Conservation (phyloP, 441 rosid genomes). For the Geranium incanum region DNA sequence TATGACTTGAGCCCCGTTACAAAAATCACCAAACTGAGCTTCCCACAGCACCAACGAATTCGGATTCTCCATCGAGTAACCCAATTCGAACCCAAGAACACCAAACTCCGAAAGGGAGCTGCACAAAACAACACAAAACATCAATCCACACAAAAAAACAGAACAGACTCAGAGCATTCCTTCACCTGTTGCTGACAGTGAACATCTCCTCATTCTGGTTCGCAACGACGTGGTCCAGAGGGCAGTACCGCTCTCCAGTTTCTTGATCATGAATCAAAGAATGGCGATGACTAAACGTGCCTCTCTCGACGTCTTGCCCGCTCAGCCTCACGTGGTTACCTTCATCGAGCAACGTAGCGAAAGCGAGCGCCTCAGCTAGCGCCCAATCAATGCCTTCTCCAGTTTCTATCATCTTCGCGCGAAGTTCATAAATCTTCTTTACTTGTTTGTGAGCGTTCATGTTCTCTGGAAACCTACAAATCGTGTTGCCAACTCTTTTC, state of each 20-base stretch:
- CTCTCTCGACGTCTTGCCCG: constrained; percentile 98
- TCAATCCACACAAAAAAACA: constrained; percentile 8
- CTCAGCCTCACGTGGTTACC: constrained; percentile 98
- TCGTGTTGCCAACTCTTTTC: constrained; percentile 24
- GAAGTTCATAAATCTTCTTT: constrained; percentile 76
- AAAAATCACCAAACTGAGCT: constrained; percentile 94
- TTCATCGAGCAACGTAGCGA: constrained; percentile 80
- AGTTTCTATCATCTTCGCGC: constrained; percentile 82
- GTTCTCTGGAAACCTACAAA: constrained; percentile 20
- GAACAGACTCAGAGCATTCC: not conserved
- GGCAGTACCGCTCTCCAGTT: constrained; percentile 80
- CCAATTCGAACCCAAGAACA: constrained; percentile 94
- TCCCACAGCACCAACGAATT: constrained; percentile 90
- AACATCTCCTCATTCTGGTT: constrained; percentile 94
- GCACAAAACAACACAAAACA: constrained; percentile 22
- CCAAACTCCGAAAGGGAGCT: constrained; percentile 96
- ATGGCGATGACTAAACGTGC: constrained; percentile 95
- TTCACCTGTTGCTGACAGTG: constrained; percentile 94
- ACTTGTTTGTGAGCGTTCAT: constrained; percentile 55
- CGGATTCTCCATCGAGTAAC: constrained; percentile 95
- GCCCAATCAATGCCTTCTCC: constrained; percentile 99
- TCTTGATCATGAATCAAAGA: constrained; percentile 89
- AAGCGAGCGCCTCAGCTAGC: constrained; percentile 85
- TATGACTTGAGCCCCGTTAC: constrained; percentile 94
- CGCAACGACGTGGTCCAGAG: constrained; percentile 73